A percentile compares a stretch with the other conserved stretches of the same genome.
Conservation (phyloP, 768 basidiomycete species). For the Termitomyces sp. region DNA sequence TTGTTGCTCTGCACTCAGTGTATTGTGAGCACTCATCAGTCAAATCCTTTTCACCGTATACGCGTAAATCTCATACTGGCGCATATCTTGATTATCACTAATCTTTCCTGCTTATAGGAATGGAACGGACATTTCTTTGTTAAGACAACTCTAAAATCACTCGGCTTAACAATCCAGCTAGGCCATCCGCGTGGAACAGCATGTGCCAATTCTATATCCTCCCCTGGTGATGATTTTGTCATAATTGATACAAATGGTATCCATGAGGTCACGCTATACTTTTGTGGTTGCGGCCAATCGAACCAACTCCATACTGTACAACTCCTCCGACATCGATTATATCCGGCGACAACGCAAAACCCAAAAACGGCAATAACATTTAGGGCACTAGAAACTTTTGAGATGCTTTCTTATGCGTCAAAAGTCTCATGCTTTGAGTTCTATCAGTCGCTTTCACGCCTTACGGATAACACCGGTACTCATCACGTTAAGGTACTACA, state of each 20-base stretch:
- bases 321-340: conserved; percentile 4
- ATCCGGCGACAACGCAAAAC: not conserved
- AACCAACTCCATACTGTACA: conserved; percentile 2
- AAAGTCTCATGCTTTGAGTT: not conserved
- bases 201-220: not conserved
- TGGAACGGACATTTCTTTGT: conserved; percentile 10
- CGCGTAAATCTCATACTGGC: not conserved
- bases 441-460: not conserved
- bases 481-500: not conserved
- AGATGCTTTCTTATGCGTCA: not conserved
- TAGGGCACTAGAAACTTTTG: not conserved
- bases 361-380: not conserved
- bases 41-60: conserved; percentile 6
- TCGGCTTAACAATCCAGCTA: conserved; percentile 20
- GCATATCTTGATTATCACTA: not conserved
- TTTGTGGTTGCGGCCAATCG: conserved; percentile 4
- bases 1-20: conserved; percentile 5
- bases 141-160: not conserved
- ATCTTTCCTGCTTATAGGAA: not conserved
- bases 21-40: not conserved
- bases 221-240: not conserved
- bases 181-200: conserved; percentile 6
- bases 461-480: not conserved
- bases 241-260: conserved; percentile 1
- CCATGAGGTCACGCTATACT: conserved; percentile 2